Evolutionary conservation across 164 flowering plant species (phyloP), one percentile per base, ranked within the genome.

Genomic region (Vitis rupestris): DNA sequence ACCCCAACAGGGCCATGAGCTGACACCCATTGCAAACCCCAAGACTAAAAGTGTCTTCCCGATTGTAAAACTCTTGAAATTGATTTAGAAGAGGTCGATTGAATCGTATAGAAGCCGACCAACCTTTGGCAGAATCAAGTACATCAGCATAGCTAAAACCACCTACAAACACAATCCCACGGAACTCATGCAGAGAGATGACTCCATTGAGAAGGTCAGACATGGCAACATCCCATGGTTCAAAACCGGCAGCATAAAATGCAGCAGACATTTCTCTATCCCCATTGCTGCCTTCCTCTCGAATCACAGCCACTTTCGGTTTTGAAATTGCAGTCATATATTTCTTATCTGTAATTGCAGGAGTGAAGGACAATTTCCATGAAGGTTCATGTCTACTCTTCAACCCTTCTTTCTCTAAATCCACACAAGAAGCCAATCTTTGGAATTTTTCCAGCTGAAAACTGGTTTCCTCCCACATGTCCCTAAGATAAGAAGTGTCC

Each of bases 11-110:
- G 44, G 98, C 98, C 98, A 92, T 94, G 59, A 94, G 95, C 75
- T 94, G 98, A 72, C 98, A 94, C 17, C 97, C 98, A 78, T 94
- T 92, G 80, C 98, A 91, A 54, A 94, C 86, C 50, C 98, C 97
- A 23, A 94, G 88, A 71, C 98, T 94, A 78, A 92, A 94, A 17
- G 94, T 89, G 71, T 87, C 87, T 23, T 86, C 79, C 15, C 91
- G 77, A 6, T 72, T 76, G 66, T 81, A 85, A 61, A 87, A 90
- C 71, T 85, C 86, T 72, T 88, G 89, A 59, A 90, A 88, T 63
- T 90, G 88, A 58, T 76, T 76, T 19, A 94, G 74, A 64, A 94
- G 90, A 70, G 91, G 89, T 75, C 81, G 78, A 66, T 89, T 87
- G 75, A 90, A 94, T 29, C 95, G 80, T 63, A 92, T 94, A 9